These are phyloP conservation scores for Pisolithus tinctorius DNA, from an alignment of 768 basidiomycete genomes.

Conservation along the genomic window DNA sequence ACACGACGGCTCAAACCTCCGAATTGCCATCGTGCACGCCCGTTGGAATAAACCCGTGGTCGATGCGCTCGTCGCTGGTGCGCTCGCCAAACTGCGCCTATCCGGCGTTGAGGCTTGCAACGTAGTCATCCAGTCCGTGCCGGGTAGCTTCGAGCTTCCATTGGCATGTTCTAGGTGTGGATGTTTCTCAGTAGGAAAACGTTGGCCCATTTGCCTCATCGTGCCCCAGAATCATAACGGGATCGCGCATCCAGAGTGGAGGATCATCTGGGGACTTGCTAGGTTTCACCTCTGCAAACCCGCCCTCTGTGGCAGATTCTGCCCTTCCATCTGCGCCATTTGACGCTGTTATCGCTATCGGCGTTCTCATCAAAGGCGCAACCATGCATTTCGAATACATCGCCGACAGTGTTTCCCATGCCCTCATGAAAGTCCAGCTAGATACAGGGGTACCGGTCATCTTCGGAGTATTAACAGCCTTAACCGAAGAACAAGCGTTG, in stretches of 20 bases:
- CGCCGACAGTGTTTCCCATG: slow-evolving; percentile 87
- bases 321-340: slow-evolving; percentile 63
- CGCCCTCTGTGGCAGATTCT: slow-evolving; percentile 34
- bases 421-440: slow-evolving; percentile 89
- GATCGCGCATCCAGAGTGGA: slow-evolving; percentile 74
- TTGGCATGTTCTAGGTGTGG: slow-evolving; percentile 76
- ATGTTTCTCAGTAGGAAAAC: not conserved
- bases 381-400: slow-evolving; percentile 99
- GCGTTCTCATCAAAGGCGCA: slow-evolving; percentile 94
- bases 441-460: slow-evolving; percentile 93
- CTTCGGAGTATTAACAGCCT: slow-evolving; percentile 91
- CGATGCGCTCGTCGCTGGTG: slow-evolving; percentile 76
- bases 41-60: slow-evolving; percentile 92
- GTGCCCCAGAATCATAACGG: slow-evolving; percentile 70
- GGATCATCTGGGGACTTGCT: slow-evolving; percentile 74
- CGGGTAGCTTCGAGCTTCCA: slow-evolving; percentile 94
- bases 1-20: slow-evolving; percentile 75
- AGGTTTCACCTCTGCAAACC: slow-evolving; percentile 38
- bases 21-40: slow-evolving; percentile 91
- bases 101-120: slow-evolving; percentile 85
- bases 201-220: slow-evolving; percentile 4
- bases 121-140: slow-evolving; percentile 86
- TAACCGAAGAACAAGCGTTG: slow-evolving; percentile 91
- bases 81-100: slow-evolving; percentile 71
- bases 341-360: slow-evolving; percentile 94